phyloP scores from a whole-genome alignment of 371 early-diverging fungal species.

The Actinomortierella ambigua region DNA sequence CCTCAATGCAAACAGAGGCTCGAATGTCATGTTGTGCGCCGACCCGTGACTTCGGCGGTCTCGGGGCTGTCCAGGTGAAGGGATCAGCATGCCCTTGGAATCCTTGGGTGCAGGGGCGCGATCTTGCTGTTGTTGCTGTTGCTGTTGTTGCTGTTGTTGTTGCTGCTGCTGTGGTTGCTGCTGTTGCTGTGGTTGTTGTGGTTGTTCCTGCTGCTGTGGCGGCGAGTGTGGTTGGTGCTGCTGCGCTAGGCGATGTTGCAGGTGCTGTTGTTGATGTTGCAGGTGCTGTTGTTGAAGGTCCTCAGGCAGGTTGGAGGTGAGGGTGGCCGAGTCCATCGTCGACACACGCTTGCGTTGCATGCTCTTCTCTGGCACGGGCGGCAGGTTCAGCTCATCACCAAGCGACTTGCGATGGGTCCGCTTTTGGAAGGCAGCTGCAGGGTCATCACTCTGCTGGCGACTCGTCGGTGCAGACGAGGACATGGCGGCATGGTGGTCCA shows the following conservation, averaged over 20 bases:
- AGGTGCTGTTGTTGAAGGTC: no score
- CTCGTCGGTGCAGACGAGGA: neutral
- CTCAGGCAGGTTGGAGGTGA: slow-evolving; percentile 1
- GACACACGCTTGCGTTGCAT: slow-evolving; percentile 36
- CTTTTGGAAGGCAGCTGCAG: slow-evolving; percentile 1
- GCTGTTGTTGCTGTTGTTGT: no score
- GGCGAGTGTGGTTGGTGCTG: neutral
- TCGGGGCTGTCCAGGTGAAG: no score
- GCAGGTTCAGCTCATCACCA: slow-evolving; percentile 35
- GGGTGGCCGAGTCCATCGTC: slow-evolving; percentile 26
- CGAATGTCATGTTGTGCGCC: slow-evolving; percentile 21
- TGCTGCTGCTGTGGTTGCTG: no score
- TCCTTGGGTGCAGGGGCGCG: no score
- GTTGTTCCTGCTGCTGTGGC: neutral
- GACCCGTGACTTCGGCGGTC: slow-evolving; percentile 7
- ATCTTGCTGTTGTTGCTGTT: no score
- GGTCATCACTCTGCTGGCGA: neutral
- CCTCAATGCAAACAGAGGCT: slow-evolving; percentile 28
- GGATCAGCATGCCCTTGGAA: no score
- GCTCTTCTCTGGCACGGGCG: slow-evolving; percentile 37
- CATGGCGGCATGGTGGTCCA: slow-evolving; percentile 3
- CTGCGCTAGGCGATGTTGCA: no score
- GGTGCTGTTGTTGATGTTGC: no score
- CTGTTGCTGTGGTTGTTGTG: slow-evolving; percentile 12
- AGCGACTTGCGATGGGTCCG: slow-evolving; percentile 29